Evolutionary conservation across 1,284 basidiomycete species (phyloP), one percentile per base, ranked within the genome.

Genomic region (Flammula alnicola): DNA sequence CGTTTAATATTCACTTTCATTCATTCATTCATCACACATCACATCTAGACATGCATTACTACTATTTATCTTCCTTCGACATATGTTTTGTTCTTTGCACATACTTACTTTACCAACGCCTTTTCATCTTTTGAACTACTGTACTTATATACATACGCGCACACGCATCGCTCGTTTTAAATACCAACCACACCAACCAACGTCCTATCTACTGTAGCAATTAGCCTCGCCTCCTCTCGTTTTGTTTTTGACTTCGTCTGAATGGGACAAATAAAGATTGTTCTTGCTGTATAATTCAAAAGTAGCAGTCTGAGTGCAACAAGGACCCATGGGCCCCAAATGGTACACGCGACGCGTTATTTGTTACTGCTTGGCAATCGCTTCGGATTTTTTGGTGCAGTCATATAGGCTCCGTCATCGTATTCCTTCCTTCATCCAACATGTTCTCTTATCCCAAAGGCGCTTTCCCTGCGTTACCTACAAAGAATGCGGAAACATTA

Each of bases 1-100:
- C 37, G 37, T 39, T 39, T 39, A 39, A 26, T 27, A 16, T 27
- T 39, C 23, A 3, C 11, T 25, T 39, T 16, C 27, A 26, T 39
- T 22, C 16, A 26, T 16, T 25, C 14, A 9, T 6, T 39, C 37
- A 27, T 17, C 22, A 20, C 37, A 26, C 37, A 39, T 27, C 37
- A 39, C 17, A 39, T 27, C 23, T 39, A 39, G 37, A 39, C 23
- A 29, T 20, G 20, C 33, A 27, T 25, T 36, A 30, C 12, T 20
- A 30, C 9, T 33, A 33, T 22, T 32, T 17, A 14, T 14, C 29
- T 14, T 36, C 36, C 36, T 30, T 27, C 44, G 23, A 23, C 26
- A n/a, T 19, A 32, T 27, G 14, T 27, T 39, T 29, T 22, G 44
- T 32, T 39, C 36, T 23, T 17, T 47, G 36, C 44, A 39, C 12